Evolutionary conservation across 768 basidiomycete species (phyloP).

Genomic region (Pleurotus pulmonarius): DNA sequence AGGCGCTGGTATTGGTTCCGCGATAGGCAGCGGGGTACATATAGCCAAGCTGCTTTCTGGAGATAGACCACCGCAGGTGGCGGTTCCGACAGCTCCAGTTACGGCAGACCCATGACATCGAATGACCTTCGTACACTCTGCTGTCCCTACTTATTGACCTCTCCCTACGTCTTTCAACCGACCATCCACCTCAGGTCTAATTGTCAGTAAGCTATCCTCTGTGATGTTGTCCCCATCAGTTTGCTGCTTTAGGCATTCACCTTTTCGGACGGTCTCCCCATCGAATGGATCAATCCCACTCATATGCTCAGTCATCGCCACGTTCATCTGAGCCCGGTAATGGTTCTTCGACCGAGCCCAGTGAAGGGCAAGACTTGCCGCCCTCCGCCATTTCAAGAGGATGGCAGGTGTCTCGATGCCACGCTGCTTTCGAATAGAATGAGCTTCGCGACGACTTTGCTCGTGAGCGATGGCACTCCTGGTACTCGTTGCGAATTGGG

Average conservation of each 20-base stretch:
- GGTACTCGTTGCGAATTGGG: conserved; percentile 40
- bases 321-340: conserved; percentile 55
- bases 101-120: conserved; percentile 8
- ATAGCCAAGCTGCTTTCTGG: conserved; percentile 50
- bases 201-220: conserved; percentile 49
- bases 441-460: conserved; percentile 31
- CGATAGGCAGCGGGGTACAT: conserved; percentile 56
- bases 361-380: conserved; percentile 33
- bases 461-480: conserved; percentile 43
- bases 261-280: conserved; percentile 43
- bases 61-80: conserved; percentile 40
- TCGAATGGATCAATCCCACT: conserved; percentile 71
- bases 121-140: background rate
- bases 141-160: conserved; percentile 3
- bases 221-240: conserved; percentile 16
- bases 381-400: conserved; percentile 46
- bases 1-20: conserved; percentile 66
- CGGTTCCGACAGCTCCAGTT: conserved; percentile 22
- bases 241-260: conserved; percentile 15
- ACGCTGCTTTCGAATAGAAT: conserved; percentile 1
- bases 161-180: conserved; percentile 55
- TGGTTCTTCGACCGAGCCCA: conserved; percentile 48
- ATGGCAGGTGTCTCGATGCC: conserved; percentile 19
- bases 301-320: conserved; percentile 74
- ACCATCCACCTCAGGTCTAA: conserved; percentile 66